phyloP scores from a whole-genome alignment of 495 filamentous ascomycete species.

The Aspergillus diversus region DNA sequence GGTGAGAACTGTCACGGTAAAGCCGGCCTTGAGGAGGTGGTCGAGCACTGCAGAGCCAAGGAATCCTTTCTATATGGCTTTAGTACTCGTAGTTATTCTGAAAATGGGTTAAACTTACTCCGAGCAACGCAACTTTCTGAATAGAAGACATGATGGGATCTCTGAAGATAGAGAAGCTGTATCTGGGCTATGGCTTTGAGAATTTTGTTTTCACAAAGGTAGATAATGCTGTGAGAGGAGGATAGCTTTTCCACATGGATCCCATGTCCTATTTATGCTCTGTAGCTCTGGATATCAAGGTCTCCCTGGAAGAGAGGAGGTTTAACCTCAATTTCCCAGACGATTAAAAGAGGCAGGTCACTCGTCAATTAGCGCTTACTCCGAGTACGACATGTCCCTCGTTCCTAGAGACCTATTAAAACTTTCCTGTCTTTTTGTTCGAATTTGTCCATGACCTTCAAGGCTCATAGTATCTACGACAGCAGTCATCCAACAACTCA shows the following conservation, averaged over 20 bases:
- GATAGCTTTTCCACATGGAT: too few species aligned
- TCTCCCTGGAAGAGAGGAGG: not conserved
- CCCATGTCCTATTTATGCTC: not conserved
- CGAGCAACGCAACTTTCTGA: conserved; percentile 10
- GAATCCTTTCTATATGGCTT: conserved; percentile 9
- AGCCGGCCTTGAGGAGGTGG: conserved; percentile 15
- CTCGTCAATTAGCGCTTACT: not conserved
- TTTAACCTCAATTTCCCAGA: not conserved
- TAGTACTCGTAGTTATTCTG: not conserved
- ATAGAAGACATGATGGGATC: conserved; percentile 4
- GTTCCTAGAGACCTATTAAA: too few species aligned
- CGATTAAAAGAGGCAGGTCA: not conserved
- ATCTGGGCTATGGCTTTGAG: too few species aligned
- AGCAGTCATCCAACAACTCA: too few species aligned
- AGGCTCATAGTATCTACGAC: too few species aligned
- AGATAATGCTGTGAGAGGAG: too few species aligned
- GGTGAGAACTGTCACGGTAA: conserved; percentile 41
- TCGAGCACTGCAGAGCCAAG: conserved; percentile 10
- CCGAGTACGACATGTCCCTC: too few species aligned
- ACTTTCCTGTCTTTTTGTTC: too few species aligned
- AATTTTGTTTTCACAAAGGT: too few species aligned
- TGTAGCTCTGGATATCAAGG: too few species aligned
- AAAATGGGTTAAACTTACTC: not conserved
- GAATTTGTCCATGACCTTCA: too few species aligned
- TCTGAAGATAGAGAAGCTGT: not conserved